Conservation (phyloP, 306 rosid species). For the Myrica gale region DNA sequence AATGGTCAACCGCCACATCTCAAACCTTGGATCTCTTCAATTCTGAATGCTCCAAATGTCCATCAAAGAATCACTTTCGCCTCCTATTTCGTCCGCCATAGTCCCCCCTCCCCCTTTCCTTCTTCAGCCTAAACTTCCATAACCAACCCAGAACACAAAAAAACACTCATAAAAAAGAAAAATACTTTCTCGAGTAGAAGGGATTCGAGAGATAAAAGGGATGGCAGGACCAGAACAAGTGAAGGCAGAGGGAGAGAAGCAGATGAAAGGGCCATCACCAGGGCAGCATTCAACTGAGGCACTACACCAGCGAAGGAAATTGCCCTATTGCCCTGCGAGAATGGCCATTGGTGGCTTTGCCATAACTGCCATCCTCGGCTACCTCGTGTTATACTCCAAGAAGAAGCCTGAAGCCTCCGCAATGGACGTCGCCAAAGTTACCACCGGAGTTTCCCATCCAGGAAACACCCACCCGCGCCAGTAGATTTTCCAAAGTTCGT, state of each 20-base stretch:
- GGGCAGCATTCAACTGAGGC: constrained; percentile 39
- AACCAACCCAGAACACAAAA: constrained; percentile 8
- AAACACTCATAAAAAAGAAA: neutral
- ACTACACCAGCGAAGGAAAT: constrained; percentile 52
- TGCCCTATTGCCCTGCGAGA: constrained; percentile 44
- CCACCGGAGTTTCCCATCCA: constrained; percentile 35
- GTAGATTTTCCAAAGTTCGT: neutral
- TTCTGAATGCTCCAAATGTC: neutral
- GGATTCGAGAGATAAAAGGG: neutral
- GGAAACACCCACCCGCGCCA: constrained; percentile 35
- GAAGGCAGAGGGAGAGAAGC: constrained; percentile 29
- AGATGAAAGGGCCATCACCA: constrained; percentile 27
- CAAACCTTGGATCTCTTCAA: neutral
- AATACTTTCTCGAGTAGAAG: too few species aligned
- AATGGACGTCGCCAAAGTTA: constrained; percentile 59
- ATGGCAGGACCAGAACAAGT: constrained; percentile 30
- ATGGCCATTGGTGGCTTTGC: constrained; percentile 62
- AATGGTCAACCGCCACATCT: constrained; percentile 4
- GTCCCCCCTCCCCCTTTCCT: neutral
- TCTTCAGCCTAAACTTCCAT: neutral
- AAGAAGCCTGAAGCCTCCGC: constrained; percentile 76
- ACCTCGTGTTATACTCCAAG: constrained; percentile 48
- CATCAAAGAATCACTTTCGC: neutral
- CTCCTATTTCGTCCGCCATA: neutral
- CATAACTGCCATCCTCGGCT: constrained; percentile 41